Evolutionary conservation across 129 eudicot species (phyloP), one percentile per base, ranked within the genome.

Genomic region (Centrapalus pauciflorus): DNA sequence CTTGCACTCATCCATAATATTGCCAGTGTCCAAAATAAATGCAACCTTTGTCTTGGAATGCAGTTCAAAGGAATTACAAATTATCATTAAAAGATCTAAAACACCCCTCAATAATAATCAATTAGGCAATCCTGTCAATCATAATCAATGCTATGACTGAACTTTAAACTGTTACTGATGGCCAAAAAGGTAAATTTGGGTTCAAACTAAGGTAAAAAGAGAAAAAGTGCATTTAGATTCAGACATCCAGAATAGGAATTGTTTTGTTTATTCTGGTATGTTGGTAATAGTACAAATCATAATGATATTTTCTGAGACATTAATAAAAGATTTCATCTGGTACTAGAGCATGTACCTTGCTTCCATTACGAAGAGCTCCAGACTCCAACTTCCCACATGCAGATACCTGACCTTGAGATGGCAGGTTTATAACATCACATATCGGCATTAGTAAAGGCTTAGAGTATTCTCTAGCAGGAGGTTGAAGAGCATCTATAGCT

Each of bases 401-500:
- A 19, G 99, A 84, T 35, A 86, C 88, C 77, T 85, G 99, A 23
- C 93, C 96, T 61, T 84, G 96, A 57, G 99, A 74, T 32, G 79
- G 84, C 58, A 87, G 73, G 70, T 83, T 89, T 40, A 88, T 54
- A 46, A 93, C 83, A 75, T 94, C 99, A 63, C 93, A 86, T 59
- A 94, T 82, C 11, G 99, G 99, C 95, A 94, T 81, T 29, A 87
- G 34, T 40, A 89, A 71, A 46, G 99, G 99, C 79, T 94, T 86
- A 0, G 89, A 80, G 66, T 86, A 86, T 46, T 94, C 95, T 75
- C 99, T 86, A 4, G 67, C 57, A 51, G 97, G 99, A 65, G 90
- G 88, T 66, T 77, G 81, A 49, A 94, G 66, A 64, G 93, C 73
- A 77, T 94, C 96, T 49, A 94, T 89, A 49, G 95, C 85, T 68